A percentile compares a stretch with the other conserved stretches of the same genome.
phyloP scores from a whole-genome alignment of 495 filamentous ascomycete species.

The Parachaetomium inaequale region DNA sequence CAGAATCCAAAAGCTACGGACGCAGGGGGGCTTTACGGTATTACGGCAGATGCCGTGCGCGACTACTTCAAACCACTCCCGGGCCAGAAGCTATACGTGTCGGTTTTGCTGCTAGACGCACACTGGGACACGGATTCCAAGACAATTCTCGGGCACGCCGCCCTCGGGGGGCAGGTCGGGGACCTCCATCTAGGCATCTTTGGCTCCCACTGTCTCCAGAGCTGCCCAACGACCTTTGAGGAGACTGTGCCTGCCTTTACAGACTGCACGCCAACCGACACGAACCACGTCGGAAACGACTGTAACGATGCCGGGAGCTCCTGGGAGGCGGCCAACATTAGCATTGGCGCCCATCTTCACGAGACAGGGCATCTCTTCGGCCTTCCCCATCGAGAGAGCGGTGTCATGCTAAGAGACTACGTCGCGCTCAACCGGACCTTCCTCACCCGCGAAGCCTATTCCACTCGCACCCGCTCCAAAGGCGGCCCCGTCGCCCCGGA shows the following conservation, averaged over 20 bases:
- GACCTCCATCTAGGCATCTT: conserved; percentile 82
- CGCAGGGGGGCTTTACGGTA: conserved; percentile 66
- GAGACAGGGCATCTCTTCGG: conserved; percentile 85
- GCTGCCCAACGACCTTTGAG: conserved; percentile 78
- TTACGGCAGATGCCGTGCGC: conserved; percentile 71
- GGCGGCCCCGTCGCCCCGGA: conserved; percentile 68
- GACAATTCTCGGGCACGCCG: conserved; percentile 75
- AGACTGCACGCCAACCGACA: conserved; percentile 86
- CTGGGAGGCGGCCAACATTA: conserved; percentile 88
- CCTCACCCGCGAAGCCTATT: conserved; percentile 70
- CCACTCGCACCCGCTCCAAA: conserved; percentile 75
- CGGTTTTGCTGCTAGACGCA: conserved; percentile 75
- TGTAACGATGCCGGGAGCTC: conserved; percentile 78
- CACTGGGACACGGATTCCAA: conserved; percentile 76
- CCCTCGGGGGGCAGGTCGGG: conserved; percentile 61
- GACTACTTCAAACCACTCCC: conserved; percentile 67
- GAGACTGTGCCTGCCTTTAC: conserved; percentile 81
- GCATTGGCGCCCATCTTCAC: conserved; percentile 88
- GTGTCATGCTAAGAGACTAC: conserved; percentile 87
- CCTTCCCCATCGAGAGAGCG: conserved; percentile 79
- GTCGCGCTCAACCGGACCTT: conserved; percentile 80
- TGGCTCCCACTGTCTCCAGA: conserved; percentile 83
- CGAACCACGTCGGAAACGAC: conserved; percentile 75
- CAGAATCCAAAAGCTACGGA: conserved; percentile 65
- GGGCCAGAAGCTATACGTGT: conserved; percentile 82